These are phyloP conservation scores for Colletotrichum melonis DNA, from an alignment of 2,329 filamentous ascomycete species.

Conservation along the genomic window DNA sequence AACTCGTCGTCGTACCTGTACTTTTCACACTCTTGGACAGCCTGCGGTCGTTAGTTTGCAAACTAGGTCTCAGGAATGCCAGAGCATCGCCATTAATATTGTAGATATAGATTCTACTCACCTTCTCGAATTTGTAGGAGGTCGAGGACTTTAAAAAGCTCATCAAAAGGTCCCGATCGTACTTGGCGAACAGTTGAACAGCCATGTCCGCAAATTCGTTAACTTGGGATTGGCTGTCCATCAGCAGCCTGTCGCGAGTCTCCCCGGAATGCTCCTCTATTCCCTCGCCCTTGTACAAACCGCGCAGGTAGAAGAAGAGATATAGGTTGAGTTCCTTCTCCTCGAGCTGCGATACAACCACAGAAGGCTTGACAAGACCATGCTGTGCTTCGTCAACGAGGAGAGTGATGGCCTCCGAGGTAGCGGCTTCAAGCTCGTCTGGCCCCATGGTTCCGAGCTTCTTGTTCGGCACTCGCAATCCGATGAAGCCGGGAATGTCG, in stretches of 20 bases:
- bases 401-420: conserved; percentile 84
- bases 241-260: conserved; percentile 65
- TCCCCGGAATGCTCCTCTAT: conserved; percentile 65
- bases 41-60: conserved; percentile 52
- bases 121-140: conserved; percentile 87
- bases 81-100: neutral
- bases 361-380: conserved; percentile 81
- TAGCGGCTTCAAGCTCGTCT: conserved; percentile 81
- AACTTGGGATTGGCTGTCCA: conserved; percentile 76
- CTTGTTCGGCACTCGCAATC: conserved; percentile 82
- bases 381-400: conserved; percentile 93
- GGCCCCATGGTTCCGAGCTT: conserved; percentile 73
- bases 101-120: conserved; percentile 38
- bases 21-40: conserved; percentile 80
- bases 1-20: conserved; percentile 88
- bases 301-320: conserved; percentile 90
- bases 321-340: conserved; percentile 77
- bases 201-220: conserved; percentile 90
- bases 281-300: conserved; percentile 83
- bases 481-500: conserved; percentile 89
- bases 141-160: conserved; percentile 87
- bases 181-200: conserved; percentile 86
- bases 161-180: conserved; percentile 84
- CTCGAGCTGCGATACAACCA: conserved; percentile 83
- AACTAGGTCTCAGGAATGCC: neutral